Evolutionary conservation across 176 grass and related monocot genomes (phyloP), one percentile per base, ranked within the genome.

Genomic region (Otatea glauca): DNA sequence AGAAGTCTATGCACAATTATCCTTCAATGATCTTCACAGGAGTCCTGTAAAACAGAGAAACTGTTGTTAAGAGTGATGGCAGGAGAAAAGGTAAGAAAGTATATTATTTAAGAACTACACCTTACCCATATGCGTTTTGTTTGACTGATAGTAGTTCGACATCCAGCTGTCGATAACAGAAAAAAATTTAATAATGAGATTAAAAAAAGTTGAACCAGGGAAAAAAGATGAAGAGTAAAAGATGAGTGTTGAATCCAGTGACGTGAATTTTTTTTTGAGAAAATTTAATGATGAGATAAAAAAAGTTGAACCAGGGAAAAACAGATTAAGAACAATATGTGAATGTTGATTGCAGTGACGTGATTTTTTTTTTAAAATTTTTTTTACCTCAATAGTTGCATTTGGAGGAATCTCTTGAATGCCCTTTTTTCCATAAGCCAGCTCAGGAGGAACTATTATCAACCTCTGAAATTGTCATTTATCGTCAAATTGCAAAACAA

Each of bases 361-460:
- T 62, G 74, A 38, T 29, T 21, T 14, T 37, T 37, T 89, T 85
- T 74, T 75, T 56, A 58, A 24, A 86, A 6, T 79, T 66, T n/a
- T n/a, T n/a, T n/a, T n/a, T 76, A 92, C 96, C 93, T 99, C 96
- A 74, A 99, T 94, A 69, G 91, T 99, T 84, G 93, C 91, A 92
- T 94, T 96, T 76, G 91, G 89, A 83, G 96, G 96, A 88, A 99
- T 96, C 81, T 99, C 96, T 87, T 99, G 93, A 77, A 99, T 86
- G 9, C 96, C 96, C 84, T 88, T 99, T 83, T 87, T 96, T 74
- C 93, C 96, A 85, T 96, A 99, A 29, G 96, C 96, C 17, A 96
- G 69, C 41, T 89, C 89, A 75, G 96, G 96, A 76, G 93, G 96
- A 92, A 99, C 88, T 56, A 99, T 92, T 53, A 96, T 49, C 86